These are phyloP conservation scores for Edaphochlamys debaryana DNA, from an alignment of 139 green algal species.

Conservation along the genomic window DNA sequence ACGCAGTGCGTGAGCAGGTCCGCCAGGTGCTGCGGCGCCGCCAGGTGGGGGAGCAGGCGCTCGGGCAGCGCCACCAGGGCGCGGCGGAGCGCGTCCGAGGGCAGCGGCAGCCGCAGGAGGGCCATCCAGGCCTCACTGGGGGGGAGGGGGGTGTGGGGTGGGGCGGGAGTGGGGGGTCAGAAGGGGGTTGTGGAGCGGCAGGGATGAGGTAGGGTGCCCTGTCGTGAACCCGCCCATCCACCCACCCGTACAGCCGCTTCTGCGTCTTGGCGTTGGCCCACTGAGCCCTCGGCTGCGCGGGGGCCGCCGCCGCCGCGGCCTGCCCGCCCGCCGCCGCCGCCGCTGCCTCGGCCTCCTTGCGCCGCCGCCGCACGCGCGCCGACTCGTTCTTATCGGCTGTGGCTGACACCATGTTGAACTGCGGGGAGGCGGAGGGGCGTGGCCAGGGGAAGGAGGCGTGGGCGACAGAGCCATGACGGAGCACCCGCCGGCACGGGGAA, in stretches of 20 bases:
- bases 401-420: conserved; percentile 56
- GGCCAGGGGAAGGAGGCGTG: no score
- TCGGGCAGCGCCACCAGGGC: conserved; percentile 77
- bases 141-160: not conserved
- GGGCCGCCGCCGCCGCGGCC: not conserved
- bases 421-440: not conserved
- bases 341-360: conserved; percentile 56
- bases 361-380: conserved; percentile 66
- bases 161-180: no score
- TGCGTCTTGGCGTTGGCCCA: conserved; percentile 72
- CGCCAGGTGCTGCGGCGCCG: conserved; percentile 79
- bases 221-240: no score
- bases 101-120: conserved; percentile 80
- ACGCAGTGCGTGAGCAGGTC: conserved; percentile 91
- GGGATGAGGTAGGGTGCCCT: no score
- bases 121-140: conserved; percentile 86
- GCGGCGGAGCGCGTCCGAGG: conserved; percentile 76
- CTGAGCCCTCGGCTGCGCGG: not conserved
- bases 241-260: conserved; percentile 43
- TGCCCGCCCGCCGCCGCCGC: not conserved
- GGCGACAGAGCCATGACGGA: no score
- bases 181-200: no score
- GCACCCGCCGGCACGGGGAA: no score
- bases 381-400: conserved; percentile 59
- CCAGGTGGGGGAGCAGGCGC: conserved; percentile 82